Conservation (phyloP, 257 asterid genomes). For the Nicotiana otophora region DNA sequence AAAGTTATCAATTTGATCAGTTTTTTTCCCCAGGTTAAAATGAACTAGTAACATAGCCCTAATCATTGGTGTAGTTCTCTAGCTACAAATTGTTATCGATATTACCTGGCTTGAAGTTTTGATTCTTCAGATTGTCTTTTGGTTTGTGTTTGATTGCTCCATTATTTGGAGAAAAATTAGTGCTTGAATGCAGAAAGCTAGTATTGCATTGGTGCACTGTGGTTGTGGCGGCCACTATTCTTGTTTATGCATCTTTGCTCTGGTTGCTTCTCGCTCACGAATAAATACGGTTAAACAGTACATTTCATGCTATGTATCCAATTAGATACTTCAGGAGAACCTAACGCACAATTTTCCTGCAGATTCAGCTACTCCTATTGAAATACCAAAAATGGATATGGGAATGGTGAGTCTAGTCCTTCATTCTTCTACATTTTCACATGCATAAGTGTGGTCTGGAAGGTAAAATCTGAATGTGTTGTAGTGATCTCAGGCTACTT, state of each 20-base stretch:
- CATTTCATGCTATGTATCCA: neutral
- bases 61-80: neutral
- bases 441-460: neutral
- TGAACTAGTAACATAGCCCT: neutral
- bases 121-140: neutral
- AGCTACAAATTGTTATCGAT: neutral
- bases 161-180: neutral
- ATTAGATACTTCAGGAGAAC: neutral
- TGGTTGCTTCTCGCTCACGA: neutral
- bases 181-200: neutral
- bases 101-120: neutral
- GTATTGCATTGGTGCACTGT: neutral
- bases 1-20: neutral
- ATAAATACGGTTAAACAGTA: no score
- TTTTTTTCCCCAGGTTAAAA: neutral
- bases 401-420: constrained; percentile 1
- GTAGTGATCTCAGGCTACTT: neutral
- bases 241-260: neutral
- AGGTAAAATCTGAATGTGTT: neutral
- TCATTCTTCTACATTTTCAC: constrained; percentile 5
- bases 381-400: neutral
- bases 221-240: neutral
- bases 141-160: neutral
- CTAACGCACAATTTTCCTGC: neutral
- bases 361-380: neutral